These are phyloP conservation scores for Capsicum baccatum DNA, from an alignment of 257 asterid genomes.

Conservation along the genomic window DNA sequence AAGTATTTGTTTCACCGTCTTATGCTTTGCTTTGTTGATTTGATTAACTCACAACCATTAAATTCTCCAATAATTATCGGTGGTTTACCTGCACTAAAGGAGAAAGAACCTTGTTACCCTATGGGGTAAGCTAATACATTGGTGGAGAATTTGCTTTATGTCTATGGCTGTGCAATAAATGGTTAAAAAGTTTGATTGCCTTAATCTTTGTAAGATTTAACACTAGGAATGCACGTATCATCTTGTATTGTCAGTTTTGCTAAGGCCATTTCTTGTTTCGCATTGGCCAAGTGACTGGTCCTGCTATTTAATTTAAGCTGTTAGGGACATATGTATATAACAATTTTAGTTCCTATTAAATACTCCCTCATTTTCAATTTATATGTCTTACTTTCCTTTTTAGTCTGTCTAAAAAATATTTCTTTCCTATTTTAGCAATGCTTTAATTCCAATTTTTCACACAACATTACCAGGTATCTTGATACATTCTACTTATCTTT, in stretches of 20 bases:
- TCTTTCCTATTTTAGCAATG: neutral
- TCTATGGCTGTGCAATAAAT: neutral
- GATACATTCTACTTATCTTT: neutral
- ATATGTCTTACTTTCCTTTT: neutral
- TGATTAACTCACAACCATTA: constrained; percentile 10
- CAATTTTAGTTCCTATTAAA: neutral
- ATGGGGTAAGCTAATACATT: neutral
- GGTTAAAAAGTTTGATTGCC: constrained; percentile 9
- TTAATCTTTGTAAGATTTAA: neutral
- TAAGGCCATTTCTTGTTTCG: neutral
- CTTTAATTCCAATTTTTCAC: neutral
- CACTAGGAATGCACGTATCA: constrained; percentile 13
- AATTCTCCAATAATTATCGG: constrained; percentile 16
- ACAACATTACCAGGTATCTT: too few species aligned
- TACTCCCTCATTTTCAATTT: neutral
- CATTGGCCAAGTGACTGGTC: neutral
- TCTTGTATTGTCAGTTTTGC: constrained; percentile 7
- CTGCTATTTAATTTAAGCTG: neutral
- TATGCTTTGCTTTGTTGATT: neutral
- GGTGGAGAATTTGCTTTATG: neutral
- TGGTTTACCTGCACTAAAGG: constrained; percentile 1
- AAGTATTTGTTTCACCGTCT: neutral
- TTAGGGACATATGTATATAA: neutral
- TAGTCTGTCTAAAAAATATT: too few species aligned
- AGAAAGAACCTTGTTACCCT: neutral